These are phyloP conservation scores for Aspergillus flavus DNA, from an alignment of 2,329 filamentous ascomycete species.

Conservation along the genomic window DNA sequence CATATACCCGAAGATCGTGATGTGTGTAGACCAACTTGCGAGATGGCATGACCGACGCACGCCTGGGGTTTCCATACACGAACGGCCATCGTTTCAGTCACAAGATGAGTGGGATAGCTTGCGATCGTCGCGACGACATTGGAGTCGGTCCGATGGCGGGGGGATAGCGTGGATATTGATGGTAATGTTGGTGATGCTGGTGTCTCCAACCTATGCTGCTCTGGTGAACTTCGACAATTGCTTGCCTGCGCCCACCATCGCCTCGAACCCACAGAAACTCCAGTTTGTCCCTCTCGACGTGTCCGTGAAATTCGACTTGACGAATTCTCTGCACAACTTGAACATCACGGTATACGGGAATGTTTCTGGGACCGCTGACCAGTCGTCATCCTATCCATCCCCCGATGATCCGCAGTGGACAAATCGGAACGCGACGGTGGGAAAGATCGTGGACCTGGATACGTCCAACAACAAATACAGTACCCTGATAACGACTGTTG, in stretches of 20 bases:
- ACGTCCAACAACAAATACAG: slow-evolving; percentile 63
- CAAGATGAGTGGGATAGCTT: slow-evolving; percentile 26
- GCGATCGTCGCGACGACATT: slow-evolving; percentile 23
- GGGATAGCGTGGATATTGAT: slow-evolving; percentile 21
- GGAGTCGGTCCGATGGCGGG: slow-evolving; percentile 13
- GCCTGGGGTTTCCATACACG: slow-evolving; percentile 9
- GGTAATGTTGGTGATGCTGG: slow-evolving; percentile 25
- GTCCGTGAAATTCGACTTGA: slow-evolving; percentile 71
- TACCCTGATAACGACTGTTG: slow-evolving; percentile 71
- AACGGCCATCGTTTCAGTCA: slow-evolving; percentile 15
- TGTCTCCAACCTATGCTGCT: slow-evolving; percentile 61
- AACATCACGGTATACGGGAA: slow-evolving; percentile 86
- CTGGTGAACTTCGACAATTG: slow-evolving; percentile 84
- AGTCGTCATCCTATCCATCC: slow-evolving; percentile 59
- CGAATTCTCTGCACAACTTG: slow-evolving; percentile 64
- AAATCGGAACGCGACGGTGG: slow-evolving; percentile 62
- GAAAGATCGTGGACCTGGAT: slow-evolving; percentile 75
- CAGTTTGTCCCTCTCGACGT: slow-evolving; percentile 80
- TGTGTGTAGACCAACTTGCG: slow-evolving; percentile 33
- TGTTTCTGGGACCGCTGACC: slow-evolving; percentile 70
- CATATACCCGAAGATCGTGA: slow-evolving; percentile 32
- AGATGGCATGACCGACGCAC: slow-evolving; percentile 21
- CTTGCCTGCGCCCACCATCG: slow-evolving; percentile 61
- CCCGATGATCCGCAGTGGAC: slow-evolving; percentile 63
- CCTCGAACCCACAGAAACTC: slow-evolving; percentile 62